A percentile compares a stretch with the other conserved stretches of the same genome.
phyloP scores from a whole-genome alignment of 2,329 filamentous ascomycete genomes.

The Botrytis fabae region DNA sequence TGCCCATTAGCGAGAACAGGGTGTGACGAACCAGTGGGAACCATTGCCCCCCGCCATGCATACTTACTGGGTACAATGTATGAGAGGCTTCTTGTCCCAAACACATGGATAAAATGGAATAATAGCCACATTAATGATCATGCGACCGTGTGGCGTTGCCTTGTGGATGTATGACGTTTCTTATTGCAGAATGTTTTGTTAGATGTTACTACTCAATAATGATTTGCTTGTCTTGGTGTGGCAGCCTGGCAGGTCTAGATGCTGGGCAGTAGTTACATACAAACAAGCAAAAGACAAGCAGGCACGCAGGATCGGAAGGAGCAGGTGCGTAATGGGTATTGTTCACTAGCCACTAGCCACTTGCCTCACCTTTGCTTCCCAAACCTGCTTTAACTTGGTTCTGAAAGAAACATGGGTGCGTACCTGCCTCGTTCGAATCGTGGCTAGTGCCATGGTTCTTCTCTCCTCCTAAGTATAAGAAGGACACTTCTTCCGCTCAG shows the following conservation, averaged over 20 bases:
- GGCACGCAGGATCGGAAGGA: conserved; percentile 4
- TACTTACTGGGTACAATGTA: background rate
- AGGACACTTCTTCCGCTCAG: background rate
- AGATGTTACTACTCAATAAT: background rate
- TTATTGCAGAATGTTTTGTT: background rate
- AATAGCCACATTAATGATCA: conserved; percentile 10
- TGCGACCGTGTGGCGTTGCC: background rate
- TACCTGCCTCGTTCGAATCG: background rate
- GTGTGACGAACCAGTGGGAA: background rate
- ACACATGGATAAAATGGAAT: background rate
- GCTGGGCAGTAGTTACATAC: background rate
- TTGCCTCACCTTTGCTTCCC: background rate
- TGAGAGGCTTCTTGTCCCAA: background rate
- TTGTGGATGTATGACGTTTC: conserved; percentile 14
- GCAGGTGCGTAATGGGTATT: background rate
- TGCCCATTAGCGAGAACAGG: background rate
- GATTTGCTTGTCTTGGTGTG: background rate
- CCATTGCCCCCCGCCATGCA: background rate
- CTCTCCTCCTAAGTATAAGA: background rate
- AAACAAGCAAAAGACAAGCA: conserved; percentile 1
- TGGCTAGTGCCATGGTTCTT: background rate
- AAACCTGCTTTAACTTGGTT: background rate
- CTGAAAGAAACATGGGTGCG: background rate
- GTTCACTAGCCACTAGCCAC: conserved; percentile 4
- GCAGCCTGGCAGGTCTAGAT: background rate